Base-by-base conservation (phyloP, 768 basidiomycete genomes). In the Agaricus bisporus region DNA sequence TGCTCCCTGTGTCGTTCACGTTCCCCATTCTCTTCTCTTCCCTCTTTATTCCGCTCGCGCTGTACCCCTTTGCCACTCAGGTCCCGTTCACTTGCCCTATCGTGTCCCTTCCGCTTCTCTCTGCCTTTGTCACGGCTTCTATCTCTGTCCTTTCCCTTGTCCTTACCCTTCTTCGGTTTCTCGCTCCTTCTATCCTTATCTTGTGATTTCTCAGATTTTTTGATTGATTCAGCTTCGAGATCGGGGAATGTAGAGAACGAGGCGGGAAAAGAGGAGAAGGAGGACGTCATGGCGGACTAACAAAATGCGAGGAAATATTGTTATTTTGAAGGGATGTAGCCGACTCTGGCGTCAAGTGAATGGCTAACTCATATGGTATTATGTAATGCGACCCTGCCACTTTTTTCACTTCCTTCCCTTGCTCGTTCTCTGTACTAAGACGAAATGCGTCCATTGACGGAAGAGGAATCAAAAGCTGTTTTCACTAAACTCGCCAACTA, bases 401-500 rank as follows among this genome's bases (percentile, higher is more conserved):
- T 42, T 55, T 56, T 56, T 55, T 44, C 42, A 4, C 29, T n/a
- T 18, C 18, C 42, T 43, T 25, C 42, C 35, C 25, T 9, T 44
- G 35, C 12, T 32, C 29, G 41, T 44, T 5, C 17, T 11, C 22
- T 18, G 29, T 18, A 18, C 44, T 28, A 45, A 29, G 49, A 39
- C 56, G 72, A 51, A 38, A 97, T 98, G 95, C 86, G 95, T 8
- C 95, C 95, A 18, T 76, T 98, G 48, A 98, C 95, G 22, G 91
- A 98, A 68, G 94, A 97, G 56, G 95, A 99, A 71, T 95, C 91
- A 62, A 97, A 97, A 67, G 81, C 88, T 0, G 90, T 98, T 12
- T 99, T 98, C 63, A 86, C 89, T 38, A 99, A 99, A 69, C 81
- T 99, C 38, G 93, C 97, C 44, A 98, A 97, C 71, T 99, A 97